A percentile compares a stretch with the other conserved stretches of the same genome.
Evolutionary conservation across 2,329 filamentous ascomycete genomes (phyloP).

Genomic region (Peltaster fructicola): DNA sequence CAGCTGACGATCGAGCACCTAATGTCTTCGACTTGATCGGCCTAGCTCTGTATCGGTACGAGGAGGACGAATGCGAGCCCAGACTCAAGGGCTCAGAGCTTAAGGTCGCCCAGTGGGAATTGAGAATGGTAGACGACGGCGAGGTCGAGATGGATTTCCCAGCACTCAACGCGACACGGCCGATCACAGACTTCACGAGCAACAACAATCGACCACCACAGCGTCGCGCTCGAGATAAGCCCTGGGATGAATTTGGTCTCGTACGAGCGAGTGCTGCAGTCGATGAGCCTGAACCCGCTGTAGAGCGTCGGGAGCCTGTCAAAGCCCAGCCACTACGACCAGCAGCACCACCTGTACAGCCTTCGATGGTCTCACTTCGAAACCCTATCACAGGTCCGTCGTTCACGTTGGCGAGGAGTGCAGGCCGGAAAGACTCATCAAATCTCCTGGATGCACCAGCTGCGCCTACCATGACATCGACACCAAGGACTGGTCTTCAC

Average conservation of each 20-base stretch:
- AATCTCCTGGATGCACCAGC: conserved; percentile 27
- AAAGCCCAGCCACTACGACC: conserved; percentile 13
- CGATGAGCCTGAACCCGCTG: conserved; percentile 25
- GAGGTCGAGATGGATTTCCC: conserved; percentile 78
- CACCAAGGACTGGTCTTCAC: conserved; percentile 46
- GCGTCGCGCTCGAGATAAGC: conserved; percentile 52
- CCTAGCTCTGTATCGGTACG: conserved; percentile 59
- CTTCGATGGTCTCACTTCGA: conserved; percentile 23
- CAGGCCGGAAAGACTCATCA: conserved; percentile 26
- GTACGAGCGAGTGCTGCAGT: conserved; percentile 56
- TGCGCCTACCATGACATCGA: conserved; percentile 24
- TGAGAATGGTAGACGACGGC: conserved; percentile 69
- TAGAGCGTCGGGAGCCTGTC: conserved; percentile 9
- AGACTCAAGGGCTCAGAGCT: conserved; percentile 45
- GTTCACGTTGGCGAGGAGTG: conserved; percentile 25
- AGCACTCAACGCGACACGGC: conserved; percentile 54
- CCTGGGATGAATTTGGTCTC: conserved; percentile 68
- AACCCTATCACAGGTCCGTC: conserved; percentile 34
- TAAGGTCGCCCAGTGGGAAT: conserved; percentile 66
- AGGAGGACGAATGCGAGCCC: conserved; percentile 58
- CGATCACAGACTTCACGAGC: conserved; percentile 58
- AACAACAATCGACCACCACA: conserved; percentile 55
- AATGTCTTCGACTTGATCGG: conserved; percentile 70
- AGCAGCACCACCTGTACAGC: conserved; percentile 13
- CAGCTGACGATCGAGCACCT: conserved; percentile 46